phyloP scores from a whole-genome alignment of 73 alveolate species.

The Paramecium bursaria region DNA sequence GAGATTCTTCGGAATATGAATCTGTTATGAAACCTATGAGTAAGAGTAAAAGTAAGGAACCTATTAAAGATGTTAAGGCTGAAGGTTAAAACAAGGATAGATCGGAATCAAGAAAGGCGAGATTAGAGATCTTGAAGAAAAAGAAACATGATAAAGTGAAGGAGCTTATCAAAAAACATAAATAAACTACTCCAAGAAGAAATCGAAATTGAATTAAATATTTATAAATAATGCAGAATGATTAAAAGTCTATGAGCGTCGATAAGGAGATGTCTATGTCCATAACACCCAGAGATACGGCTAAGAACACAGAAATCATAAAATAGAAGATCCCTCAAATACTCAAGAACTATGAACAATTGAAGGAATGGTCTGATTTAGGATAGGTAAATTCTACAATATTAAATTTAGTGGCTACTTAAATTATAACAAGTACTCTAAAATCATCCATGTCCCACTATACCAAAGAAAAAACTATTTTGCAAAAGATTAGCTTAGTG shows the following conservation, averaged over 20 bases:
- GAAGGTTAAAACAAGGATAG: neutral
- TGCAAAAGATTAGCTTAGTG: slow-evolving; percentile 58
- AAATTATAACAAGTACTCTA: slow-evolving; percentile 12
- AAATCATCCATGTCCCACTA: neutral
- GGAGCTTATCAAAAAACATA: slow-evolving; percentile 48
- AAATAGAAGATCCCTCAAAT: neutral
- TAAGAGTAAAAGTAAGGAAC: neutral
- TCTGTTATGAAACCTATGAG: too few relatives aligned
- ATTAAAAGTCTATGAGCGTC: neutral
- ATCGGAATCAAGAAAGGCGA: neutral
- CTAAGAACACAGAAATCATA: neutral
- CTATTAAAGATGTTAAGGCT: slow-evolving; percentile 1
- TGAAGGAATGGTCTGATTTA: slow-evolving; percentile 57
- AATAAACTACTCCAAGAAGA: neutral
- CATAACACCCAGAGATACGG: neutral
- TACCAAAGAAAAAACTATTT: slow-evolving; percentile 53
- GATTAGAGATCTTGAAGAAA: neutral
- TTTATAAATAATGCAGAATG: slow-evolving; percentile 10
- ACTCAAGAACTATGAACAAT: slow-evolving; percentile 37
- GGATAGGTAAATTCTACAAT: slow-evolving; percentile 36
- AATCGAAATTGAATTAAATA: neutral
- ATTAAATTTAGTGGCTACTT: slow-evolving; percentile 24
- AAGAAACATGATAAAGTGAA: slow-evolving; percentile 6
- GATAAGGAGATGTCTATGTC: neutral
- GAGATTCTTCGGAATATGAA: slow-evolving; percentile 17